These are phyloP conservation scores for Capsella bursapastoris DNA, from an alignment of 345 rosid species.

Conservation along the genomic window DNA sequence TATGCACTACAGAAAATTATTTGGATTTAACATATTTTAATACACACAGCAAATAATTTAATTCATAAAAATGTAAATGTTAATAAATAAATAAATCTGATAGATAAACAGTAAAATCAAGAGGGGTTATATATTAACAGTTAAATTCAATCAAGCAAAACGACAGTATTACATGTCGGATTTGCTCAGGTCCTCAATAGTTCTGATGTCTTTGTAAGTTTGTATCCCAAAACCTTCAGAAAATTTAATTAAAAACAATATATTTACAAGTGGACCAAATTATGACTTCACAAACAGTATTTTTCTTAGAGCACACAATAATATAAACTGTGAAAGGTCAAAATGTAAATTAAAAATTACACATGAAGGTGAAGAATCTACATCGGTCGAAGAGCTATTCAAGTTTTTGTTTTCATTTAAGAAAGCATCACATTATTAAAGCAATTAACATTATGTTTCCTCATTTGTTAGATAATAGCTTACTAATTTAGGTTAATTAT, in stretches of 20 bases:
- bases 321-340: slow-evolving; percentile 15
- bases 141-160: slow-evolving; percentile 45
- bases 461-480: slow-evolving; percentile 1
- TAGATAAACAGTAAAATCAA: slow-evolving; percentile 19
- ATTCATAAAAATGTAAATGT: neutral
- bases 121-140: slow-evolving; percentile 46
- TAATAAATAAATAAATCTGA: neutral
- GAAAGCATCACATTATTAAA: neutral
- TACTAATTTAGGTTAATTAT: slow-evolving; percentile 4
- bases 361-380: neutral
- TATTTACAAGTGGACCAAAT: slow-evolving; percentile 21
- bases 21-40: neutral
- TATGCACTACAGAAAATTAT: neutral
- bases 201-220: slow-evolving; percentile 23
- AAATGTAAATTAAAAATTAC: neutral
- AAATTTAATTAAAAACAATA: neutral
- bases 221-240: slow-evolving; percentile 11
- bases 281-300: slow-evolving; percentile 4
- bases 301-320: neutral
- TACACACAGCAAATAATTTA: neutral
- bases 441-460: neutral
- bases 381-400: neutral
- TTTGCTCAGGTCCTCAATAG: slow-evolving; percentile 40
- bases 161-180: slow-evolving; percentile 35
- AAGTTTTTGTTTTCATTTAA: slow-evolving; percentile 12